Conservation (phyloP, 2,329 filamentous ascomycete genomes). For the Hirsutella rhossiliensis region DNA sequence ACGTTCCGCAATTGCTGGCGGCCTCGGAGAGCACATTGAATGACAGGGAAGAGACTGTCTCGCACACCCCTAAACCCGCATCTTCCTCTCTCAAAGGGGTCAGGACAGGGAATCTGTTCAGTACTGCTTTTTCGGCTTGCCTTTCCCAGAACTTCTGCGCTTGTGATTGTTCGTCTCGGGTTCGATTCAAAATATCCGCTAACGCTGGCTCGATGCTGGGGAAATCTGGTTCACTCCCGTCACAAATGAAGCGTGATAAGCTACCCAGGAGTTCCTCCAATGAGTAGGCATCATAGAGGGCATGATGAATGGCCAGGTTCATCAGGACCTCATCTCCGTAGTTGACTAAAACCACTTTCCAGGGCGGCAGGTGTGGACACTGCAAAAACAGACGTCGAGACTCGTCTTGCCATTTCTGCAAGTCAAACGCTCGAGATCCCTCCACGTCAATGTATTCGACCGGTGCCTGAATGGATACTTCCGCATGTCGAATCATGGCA, state of each 20-base stretch:
- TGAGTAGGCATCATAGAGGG: slow-evolving; percentile 74
- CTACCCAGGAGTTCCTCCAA: slow-evolving; percentile 52
- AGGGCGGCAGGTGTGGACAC: slow-evolving; percentile 44
- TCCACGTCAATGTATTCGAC: slow-evolving; percentile 2
- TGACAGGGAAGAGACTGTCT: slow-evolving; percentile 20
- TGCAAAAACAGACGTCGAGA: slow-evolving; percentile 20
- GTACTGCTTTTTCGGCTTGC: slow-evolving; percentile 36
- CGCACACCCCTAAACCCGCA: slow-evolving; percentile 21
- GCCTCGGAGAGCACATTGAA: slow-evolving; percentile 37
- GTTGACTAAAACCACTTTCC: slow-evolving; percentile 44
- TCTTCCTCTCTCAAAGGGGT: slow-evolving; percentile 43
- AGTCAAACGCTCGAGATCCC: slow-evolving; percentile 11
- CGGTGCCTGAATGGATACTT: slow-evolving; percentile 4
- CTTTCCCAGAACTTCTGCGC: slow-evolving; percentile 51
- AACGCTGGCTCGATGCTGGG: slow-evolving; percentile 22
- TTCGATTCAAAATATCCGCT: slow-evolving; percentile 26
- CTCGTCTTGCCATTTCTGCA: slow-evolving; percentile 24
- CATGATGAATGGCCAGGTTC: slow-evolving; percentile 56
- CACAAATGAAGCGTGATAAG: slow-evolving; percentile 25
- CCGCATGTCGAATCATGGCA: slow-evolving; percentile 56
- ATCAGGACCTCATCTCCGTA: slow-evolving; percentile 14
- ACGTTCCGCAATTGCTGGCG: slow-evolving; percentile 49
- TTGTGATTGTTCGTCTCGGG: slow-evolving; percentile 14
- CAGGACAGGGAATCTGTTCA: slow-evolving; percentile 66
- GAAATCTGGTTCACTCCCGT: slow-evolving; percentile 6